Conservation (phyloP, 2,329 filamentous ascomycete species). For the Zarea fungicola region DNA sequence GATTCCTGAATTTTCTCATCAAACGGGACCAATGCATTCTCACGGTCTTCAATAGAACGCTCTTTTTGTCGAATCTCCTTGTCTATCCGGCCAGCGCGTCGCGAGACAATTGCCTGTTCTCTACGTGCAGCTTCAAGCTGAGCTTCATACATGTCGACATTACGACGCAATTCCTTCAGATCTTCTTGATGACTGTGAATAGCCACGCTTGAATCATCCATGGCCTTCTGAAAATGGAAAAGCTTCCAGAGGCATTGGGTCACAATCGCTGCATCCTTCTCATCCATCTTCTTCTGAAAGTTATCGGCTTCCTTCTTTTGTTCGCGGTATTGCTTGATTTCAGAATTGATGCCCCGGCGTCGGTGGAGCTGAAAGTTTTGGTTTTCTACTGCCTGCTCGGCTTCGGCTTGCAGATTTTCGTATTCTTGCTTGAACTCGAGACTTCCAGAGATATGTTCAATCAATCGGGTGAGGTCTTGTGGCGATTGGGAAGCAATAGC, state of each 20-base stretch:
- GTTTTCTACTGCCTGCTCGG: conserved; percentile 82
- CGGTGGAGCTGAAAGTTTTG: conserved; percentile 84
- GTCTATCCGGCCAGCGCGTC: conserved; percentile 77
- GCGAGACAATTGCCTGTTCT: conserved; percentile 72
- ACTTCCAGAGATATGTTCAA: conserved; percentile 96
- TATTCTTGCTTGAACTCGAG: conserved; percentile 93
- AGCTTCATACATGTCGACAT: conserved; percentile 77
- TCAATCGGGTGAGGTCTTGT: conserved; percentile 84
- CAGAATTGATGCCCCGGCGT: conserved; percentile 89
- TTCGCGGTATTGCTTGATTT: conserved; percentile 96
- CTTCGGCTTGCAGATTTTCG: conserved; percentile 79
- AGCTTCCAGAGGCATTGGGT: conserved; percentile 95
- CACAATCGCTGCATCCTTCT: conserved; percentile 85
- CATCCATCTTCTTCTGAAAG: conserved; percentile 84
- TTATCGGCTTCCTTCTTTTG: conserved; percentile 94
- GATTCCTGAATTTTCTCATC: conserved; percentile 87
- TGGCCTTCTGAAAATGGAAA: conserved; percentile 88
- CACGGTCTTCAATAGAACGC: conserved; percentile 78
- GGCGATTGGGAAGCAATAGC: conserved; percentile 93
- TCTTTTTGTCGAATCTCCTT: conserved; percentile 80
- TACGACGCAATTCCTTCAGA: conserved; percentile 84
- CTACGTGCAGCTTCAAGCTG: conserved; percentile 75
- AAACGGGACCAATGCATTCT: conserved; percentile 80
- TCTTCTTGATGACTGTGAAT: conserved; percentile 95
- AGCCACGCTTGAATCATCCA: conserved; percentile 83